A percentile compares a stretch with the other conserved stretches of the same genome.
These are phyloP conservation scores for Zymoseptoria ardabiliae DNA, from an alignment of 2,329 filamentous ascomycete genomes.

Conservation along the genomic window DNA sequence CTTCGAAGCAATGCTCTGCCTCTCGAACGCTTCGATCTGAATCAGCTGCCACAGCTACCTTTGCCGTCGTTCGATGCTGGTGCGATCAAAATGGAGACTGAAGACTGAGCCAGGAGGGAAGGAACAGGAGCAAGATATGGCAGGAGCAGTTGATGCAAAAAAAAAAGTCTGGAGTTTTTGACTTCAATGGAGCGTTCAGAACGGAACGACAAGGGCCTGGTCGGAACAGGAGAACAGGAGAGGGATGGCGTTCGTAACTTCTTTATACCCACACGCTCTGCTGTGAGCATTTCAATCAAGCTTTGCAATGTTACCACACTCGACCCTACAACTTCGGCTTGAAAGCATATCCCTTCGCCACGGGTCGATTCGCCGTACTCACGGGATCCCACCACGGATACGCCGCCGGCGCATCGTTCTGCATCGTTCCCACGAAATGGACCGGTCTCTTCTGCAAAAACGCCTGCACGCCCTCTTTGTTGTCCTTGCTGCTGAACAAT, in stretches of 20 bases:
- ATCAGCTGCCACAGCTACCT: neutral
- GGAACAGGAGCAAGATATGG: neutral
- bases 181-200: neutral
- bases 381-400: conserved; percentile 64
- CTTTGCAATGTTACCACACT: neutral
- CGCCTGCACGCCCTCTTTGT: conserved; percentile 59
- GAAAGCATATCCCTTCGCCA: conserved; percentile 23
- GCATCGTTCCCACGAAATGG: conserved; percentile 54
- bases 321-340: conserved; percentile 23
- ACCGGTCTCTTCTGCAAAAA: conserved; percentile 63
- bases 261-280: neutral
- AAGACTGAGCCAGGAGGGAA: neutral
- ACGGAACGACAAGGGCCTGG: neutral
- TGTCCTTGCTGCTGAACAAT: conserved; percentile 54
- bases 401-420: conserved; percentile 49
- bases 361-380: conserved; percentile 38
- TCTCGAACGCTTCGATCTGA: neutral
- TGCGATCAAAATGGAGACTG: neutral
- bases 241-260: neutral
- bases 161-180: neutral
- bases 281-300: neutral
- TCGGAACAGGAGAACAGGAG: neutral
- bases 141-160: neutral
- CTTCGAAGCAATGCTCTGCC: neutral
- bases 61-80: neutral